Conservation (phyloP, 768 basidiomycete species). For the Naganishia vishniacii region DNA sequence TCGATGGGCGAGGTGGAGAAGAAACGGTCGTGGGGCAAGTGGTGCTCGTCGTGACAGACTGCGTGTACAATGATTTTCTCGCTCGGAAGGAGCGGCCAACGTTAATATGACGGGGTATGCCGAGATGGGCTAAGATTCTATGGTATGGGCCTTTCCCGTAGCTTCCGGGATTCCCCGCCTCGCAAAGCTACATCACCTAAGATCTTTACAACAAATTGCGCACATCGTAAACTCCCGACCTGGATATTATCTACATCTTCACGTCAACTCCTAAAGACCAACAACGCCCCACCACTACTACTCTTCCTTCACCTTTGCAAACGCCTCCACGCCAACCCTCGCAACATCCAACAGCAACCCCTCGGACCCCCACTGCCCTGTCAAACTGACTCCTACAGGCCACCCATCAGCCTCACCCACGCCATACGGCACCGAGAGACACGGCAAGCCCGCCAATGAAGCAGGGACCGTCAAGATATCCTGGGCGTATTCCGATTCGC, state of each 20-base stretch:
- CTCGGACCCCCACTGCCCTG: conserved; percentile 75
- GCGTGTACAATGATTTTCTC: too few relatives aligned
- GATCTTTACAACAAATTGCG: too few relatives aligned
- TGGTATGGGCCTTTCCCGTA: too few relatives aligned
- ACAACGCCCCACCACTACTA: too few relatives aligned
- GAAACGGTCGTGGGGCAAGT: not conserved
- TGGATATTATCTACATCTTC: too few relatives aligned
- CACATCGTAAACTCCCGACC: too few relatives aligned
- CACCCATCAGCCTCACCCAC: conserved; percentile 56
- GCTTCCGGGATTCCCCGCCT: too few relatives aligned
- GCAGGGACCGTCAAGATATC: conserved; percentile 89
- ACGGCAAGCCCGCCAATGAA: conserved; percentile 81
- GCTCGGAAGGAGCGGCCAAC: too few relatives aligned
- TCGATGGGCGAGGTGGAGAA: not conserved
- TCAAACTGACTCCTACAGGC: conserved; percentile 77
- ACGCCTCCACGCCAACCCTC: conserved; percentile 15
- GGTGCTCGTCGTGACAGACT: not conserved
- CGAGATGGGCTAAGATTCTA: too few relatives aligned
- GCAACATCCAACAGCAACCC: conserved; percentile 35
- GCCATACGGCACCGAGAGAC: conserved; percentile 63
- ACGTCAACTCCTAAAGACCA: too few relatives aligned
- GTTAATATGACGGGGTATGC: too few relatives aligned
- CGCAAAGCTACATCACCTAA: too few relatives aligned
- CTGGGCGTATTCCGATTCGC: conserved; percentile 68
- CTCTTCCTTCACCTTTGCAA: not conserved